Base-by-base conservation (phyloP, 768 basidiomycete genomes). In the Sporobolomyces pararoseus region DNA sequence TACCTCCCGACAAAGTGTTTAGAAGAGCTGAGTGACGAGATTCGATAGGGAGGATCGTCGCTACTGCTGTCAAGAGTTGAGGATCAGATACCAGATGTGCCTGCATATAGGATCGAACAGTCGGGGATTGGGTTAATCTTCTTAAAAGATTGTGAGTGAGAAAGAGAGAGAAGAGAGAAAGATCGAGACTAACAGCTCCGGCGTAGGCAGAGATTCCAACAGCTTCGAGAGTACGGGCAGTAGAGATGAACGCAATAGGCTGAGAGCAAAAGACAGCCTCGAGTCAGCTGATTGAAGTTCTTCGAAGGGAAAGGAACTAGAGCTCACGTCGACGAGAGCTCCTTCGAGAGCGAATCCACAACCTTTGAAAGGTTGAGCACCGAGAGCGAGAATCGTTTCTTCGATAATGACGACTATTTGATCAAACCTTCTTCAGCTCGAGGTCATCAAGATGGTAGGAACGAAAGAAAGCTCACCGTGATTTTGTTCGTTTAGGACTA, bases 1-100 rank as follows among this genome's bases (percentile, higher is more conserved):
- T 83, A 0, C 67, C 78, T 27, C 83, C 83, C 51, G 83, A 84
- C 62, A 92, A 75, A 70, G 90, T 75, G 81, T 91, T 91, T 60
- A 90, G 83, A 50, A 91, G 79, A 2, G 87, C 86, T 78, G 88
- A 86, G 75, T 93, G 90, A 54, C 90, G 87, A n/a, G 89, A 87
- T 77, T 92, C 90, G 54, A 89, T 83, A 34, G 89, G 87, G 78
- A 89, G 51, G 57, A 73, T 74, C 16, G 49, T 54, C 0, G 47
- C 68, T 9, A 73, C 62, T 10, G 65, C 65, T 25, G 61, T 70
- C 23, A 74, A 63, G 47, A 70, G 66, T 46, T 65, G 49, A 14
- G 51, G 35, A 60, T 65, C 63, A 29, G 53, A 23, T 35, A 76
- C n/a, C 17, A 71, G 61, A 42, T 62, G 39, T 12, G 69, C 67